Evolutionary conservation across 2,329 filamentous ascomycete species (phyloP).

Genomic region (Alternaria brassicae): DNA sequence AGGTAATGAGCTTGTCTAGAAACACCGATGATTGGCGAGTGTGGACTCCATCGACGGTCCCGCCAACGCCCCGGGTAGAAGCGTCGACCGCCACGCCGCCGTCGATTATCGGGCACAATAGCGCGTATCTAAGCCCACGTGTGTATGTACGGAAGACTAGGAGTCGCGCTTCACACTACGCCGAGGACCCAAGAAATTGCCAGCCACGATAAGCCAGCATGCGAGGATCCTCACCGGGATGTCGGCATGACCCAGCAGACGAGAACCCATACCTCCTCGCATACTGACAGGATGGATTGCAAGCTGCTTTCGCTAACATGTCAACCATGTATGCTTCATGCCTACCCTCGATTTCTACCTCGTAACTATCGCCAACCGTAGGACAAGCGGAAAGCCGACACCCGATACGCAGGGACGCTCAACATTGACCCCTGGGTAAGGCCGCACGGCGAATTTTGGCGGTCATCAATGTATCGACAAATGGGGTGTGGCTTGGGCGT

Average conservation of each 20-base stretch:
- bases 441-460: conserved; percentile 10
- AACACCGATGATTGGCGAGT: conserved; percentile 17
- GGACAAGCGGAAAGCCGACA: neutral
- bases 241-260: conserved; percentile 23
- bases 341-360: neutral
- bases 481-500: conserved; percentile 36
- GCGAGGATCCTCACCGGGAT: conserved; percentile 36
- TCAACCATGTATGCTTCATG: neutral
- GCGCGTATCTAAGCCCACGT: conserved; percentile 25
- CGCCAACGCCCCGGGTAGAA: conserved; percentile 28
- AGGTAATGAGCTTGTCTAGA: conserved; percentile 19
- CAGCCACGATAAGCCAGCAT: conserved; percentile 27
- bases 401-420: neutral
- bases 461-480: conserved; percentile 25
- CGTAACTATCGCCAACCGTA: neutral
- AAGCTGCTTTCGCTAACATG: neutral
- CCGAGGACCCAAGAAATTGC: conserved; percentile 13
- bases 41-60: conserved; percentile 13
- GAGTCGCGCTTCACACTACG: conserved; percentile 16
- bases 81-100: conserved; percentile 29
- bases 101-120: conserved; percentile 19
- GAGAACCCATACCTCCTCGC: conserved; percentile 10
- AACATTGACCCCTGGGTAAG: conserved; percentile 17
- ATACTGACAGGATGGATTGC: neutral
- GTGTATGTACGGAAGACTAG: conserved; percentile 13